Evolutionary conservation across 495 filamentous ascomycete species (phyloP), one percentile per base, ranked within the genome.

Genomic region (Neurospora discreta): DNA sequence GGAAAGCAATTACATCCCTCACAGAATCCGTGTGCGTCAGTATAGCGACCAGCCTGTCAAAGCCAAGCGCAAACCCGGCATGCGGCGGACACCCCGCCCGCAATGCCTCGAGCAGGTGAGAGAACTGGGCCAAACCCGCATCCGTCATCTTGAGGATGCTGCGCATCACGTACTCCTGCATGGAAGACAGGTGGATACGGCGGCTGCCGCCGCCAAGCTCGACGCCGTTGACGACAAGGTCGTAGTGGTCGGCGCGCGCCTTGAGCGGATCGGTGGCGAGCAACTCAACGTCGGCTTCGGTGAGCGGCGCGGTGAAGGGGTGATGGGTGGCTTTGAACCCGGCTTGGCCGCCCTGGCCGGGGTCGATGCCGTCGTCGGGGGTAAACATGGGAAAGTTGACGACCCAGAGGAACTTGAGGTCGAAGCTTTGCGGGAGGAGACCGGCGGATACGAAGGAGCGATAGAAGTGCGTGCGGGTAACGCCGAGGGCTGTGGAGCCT

Each of bases 81-180:
- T 99, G 95, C 1, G 95, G 95, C n/a, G 95, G 96, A 87, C 95
- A 99, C 5, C 95, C 95, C 0, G 93, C 90, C 8, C 89, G 80
- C 9, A 99, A 86, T 0, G 93, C 93, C 69, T 92, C 86, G 10
- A 98, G 84, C 3, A 99, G 85, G 79, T 98, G 95, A 5, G 86
- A 84, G 78, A 98, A 98, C 60, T 96, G 90, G 3, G 82, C 81
- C 9, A 98, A 76, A 18, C 92, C 87, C 71, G 89, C 85, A 71
- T 85, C 78, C 26, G 75, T 79, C 86, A 88, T 87, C 76, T 84
- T 88, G 36, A 99, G 85, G n/a, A 98, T 87, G 68, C 96, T 87
- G 39, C 89, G 86, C 81, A 99, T 87, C 73, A 99, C 82, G 75
- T 91, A 94, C 75, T 94, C 90, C 78, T 99, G 95, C 75, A 97